phyloP scores from a whole-genome alignment of 73 alveolate genomes.

The Vitrella brassicaformis region DNA sequence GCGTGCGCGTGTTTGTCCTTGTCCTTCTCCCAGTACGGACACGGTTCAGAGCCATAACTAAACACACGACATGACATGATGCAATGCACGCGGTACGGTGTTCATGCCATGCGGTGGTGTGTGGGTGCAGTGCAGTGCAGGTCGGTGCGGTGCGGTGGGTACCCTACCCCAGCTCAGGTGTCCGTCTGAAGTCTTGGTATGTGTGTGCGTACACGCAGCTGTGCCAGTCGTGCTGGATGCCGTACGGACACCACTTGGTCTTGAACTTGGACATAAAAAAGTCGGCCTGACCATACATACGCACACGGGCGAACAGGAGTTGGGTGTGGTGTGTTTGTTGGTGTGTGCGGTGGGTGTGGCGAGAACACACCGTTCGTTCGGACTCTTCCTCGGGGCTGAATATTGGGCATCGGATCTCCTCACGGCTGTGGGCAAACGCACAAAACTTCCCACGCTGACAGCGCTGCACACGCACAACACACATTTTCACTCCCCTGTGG shows the following conservation, averaged over 20 bases:
- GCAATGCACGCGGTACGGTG: background rate
- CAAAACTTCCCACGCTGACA: conserved; percentile 26
- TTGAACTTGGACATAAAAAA: conserved; percentile 74
- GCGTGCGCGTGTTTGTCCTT: conserved; percentile 8
- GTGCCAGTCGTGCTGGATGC: conserved; percentile 75
- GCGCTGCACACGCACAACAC: too few species aligned
- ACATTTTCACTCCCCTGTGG: too few species aligned
- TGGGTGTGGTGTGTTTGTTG: too few species aligned
- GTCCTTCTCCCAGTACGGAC: conserved; percentile 34
- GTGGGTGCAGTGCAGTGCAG: background rate
- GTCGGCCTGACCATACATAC: conserved; percentile 65
- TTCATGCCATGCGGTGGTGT: background rate
- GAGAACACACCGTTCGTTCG: too few species aligned
- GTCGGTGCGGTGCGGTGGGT: conserved; percentile 7
- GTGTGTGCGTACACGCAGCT: conserved; percentile 91
- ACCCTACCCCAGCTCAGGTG: conserved; percentile 55
- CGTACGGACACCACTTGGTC: conserved; percentile 90
- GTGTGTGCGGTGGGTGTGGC: too few species aligned
- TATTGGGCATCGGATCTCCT: conserved; percentile 4
- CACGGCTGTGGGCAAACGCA: conserved; percentile 25
- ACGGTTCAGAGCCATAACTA: conserved; percentile 31
- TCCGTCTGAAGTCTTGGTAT: conserved; percentile 88
- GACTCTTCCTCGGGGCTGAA: conserved; percentile 1
- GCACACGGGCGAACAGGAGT: too few species aligned
- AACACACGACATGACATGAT: background rate